Evolutionary conservation across 345 rosid genomes (phyloP), one percentile per base, ranked within the genome.

Genomic region (Rhodomyrtus tomentosa): DNA sequence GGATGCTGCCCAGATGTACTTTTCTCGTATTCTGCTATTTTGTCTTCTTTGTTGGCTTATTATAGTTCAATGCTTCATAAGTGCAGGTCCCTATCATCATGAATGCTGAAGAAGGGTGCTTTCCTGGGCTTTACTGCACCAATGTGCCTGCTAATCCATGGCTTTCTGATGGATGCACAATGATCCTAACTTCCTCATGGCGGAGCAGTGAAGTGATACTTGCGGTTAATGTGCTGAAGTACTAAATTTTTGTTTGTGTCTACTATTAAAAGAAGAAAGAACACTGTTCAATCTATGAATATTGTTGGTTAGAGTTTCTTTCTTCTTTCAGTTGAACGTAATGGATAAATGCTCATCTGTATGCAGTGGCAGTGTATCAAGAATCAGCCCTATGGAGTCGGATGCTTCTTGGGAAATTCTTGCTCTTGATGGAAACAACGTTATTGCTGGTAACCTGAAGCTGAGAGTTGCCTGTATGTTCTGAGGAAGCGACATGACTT

Each of bases 141-240:
- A 73, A 83, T 84, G 82, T 93, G 82, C 94, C 91, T 68, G 84
- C 83, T 74, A 89, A 91, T 82, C 96, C 98, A 14, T 97, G 99
- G 98, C 95, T 95, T 85, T 95, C 99, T 84, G 98, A 95, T 92
- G 95, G 98, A 87, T 86, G 90, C 86, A 94, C 93, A 62, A 86
- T 97, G 90, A 86, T 95, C 86, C 84, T 97, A 83, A 87, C 95
- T 89, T 93, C 99, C 82, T 62, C 85, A 79, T 97, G 98, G 98
- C 82, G 89, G 73, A 94, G 98, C 91, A 68, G 86, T 88, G 92
- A 94, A 93, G 96, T 89, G 82, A 88, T 95, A 82, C 92, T 95
- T 87, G 90, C 92, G 32, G 94, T 97, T 56, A 87, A 97, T 86
- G 87, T 93, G 53, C 82, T 88, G 82, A 95, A 96, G 99, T 97